These are phyloP conservation scores for Penicillium samsonianum DNA, from an alignment of 495 filamentous ascomycete species.

Conservation along the genomic window DNA sequence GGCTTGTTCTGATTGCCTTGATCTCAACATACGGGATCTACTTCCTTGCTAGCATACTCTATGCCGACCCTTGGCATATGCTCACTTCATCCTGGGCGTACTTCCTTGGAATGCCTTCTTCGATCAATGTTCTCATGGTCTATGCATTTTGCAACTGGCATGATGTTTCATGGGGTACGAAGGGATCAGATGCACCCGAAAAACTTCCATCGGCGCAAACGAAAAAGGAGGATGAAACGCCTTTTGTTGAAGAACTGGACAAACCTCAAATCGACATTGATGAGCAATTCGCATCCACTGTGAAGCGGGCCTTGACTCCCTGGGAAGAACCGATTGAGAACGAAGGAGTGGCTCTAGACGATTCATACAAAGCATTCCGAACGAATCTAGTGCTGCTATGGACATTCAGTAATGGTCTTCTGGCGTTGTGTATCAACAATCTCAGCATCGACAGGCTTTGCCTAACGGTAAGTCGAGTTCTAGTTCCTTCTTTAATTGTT, in stretches of 20 bases:
- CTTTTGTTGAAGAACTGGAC: slow-evolving; percentile 88
- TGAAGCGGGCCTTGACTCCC: slow-evolving; percentile 82
- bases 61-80: slow-evolving; percentile 99
- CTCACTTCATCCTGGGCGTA: slow-evolving; percentile 91
- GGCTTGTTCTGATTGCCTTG: slow-evolving; percentile 79
- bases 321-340: slow-evolving; percentile 67
- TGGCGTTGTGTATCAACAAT: slow-evolving; percentile 81
- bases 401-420: slow-evolving; percentile 86
- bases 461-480: slow-evolving; percentile 63
- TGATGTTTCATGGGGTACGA: slow-evolving; percentile 99
- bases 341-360: slow-evolving; percentile 78
- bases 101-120: slow-evolving; percentile 57
- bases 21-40: slow-evolving; percentile 94
- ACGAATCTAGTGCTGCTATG: slow-evolving; percentile 83
- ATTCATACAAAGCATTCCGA: slow-evolving; percentile 96
- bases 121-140: slow-evolving; percentile 93
- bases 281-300: slow-evolving; percentile 88
- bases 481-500: neutral
- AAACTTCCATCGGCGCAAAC: slow-evolving; percentile 83
- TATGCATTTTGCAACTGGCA: slow-evolving; percentile 99
- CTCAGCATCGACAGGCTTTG: slow-evolving; percentile 74
- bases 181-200: slow-evolving; percentile 93
- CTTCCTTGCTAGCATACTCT: slow-evolving; percentile 92
- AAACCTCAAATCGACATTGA: slow-evolving; percentile 96
- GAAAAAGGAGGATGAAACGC: slow-evolving; percentile 73